Evolutionary conservation across 106 monocot genomes (phyloP).

Genomic region (Apostasia shenzhenica): DNA sequence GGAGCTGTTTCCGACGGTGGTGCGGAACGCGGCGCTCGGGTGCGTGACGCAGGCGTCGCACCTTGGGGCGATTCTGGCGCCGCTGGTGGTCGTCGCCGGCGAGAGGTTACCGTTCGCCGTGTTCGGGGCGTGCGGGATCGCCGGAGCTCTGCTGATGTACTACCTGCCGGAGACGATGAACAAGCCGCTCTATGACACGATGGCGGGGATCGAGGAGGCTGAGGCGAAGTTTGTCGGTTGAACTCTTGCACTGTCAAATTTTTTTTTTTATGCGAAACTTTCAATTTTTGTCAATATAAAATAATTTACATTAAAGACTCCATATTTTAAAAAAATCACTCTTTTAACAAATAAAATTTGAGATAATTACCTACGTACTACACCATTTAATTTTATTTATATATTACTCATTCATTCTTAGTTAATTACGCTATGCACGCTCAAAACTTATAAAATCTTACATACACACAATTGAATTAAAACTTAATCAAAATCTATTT

Average conservation of each 20-base stretch:
- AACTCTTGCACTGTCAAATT: background rate
- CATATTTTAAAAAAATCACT: too few relatives aligned
- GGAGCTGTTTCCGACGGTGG: conserved; percentile 78
- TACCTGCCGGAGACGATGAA: conserved; percentile 56
- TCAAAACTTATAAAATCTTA: too few relatives aligned
- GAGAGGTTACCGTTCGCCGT: conserved; percentile 31
- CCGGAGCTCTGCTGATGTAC: conserved; percentile 30
- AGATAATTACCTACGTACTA: too few relatives aligned
- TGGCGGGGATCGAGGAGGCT: conserved; percentile 37
- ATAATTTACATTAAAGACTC: too few relatives aligned
- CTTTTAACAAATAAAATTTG: too few relatives aligned
- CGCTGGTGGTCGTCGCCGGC: conserved; percentile 57
- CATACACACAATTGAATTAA: too few relatives aligned
- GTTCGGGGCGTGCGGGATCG: conserved; percentile 42
- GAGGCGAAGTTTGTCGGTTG: conserved; percentile 10
- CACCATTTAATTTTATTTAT: too few relatives aligned
- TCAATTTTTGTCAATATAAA: too few relatives aligned
- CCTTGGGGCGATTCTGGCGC: conserved; percentile 66
- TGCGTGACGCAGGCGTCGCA: conserved; percentile 50
- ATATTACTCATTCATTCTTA: too few relatives aligned
- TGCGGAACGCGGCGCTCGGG: conserved; percentile 66
- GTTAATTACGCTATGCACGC: too few relatives aligned
- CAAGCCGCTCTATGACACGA: conserved; percentile 48
- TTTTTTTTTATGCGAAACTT: too few relatives aligned
- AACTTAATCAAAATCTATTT: too few relatives aligned